phyloP scores from a whole-genome alignment of 83 land plant species.

The Picea abies region DNA sequence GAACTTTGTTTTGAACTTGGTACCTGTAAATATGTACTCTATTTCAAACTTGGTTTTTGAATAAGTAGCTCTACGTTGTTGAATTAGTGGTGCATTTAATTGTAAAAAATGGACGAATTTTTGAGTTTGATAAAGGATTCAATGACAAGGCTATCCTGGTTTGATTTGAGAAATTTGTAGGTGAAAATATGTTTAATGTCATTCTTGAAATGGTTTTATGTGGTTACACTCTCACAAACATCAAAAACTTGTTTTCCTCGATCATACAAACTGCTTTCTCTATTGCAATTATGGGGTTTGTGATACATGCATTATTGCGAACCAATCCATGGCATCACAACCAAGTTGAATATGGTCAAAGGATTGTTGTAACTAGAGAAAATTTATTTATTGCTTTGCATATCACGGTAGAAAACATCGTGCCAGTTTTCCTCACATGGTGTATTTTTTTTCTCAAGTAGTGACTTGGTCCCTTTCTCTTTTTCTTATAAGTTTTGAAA shows the following conservation, averaged over 20 bases:
- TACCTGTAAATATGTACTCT: neutral
- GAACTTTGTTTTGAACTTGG: too few relatives aligned
- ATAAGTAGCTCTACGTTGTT: neutral
- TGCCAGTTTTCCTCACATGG: neutral
- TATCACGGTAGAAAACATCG: neutral
- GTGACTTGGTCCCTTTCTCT: conserved; percentile 3
- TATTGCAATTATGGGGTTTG: neutral
- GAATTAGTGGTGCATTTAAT: neutral
- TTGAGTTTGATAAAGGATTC: neutral
- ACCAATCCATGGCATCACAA: neutral
- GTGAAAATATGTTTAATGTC: neutral
- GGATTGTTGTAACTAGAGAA: neutral
- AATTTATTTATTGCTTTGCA: neutral
- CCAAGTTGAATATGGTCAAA: neutral
- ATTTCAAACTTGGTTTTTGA: neutral
- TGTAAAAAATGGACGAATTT: neutral
- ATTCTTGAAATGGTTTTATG: neutral
- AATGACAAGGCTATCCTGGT: neutral
- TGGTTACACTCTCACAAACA: neutral
- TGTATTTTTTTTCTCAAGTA: conserved; percentile 5
- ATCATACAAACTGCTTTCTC: neutral
- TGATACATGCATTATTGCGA: neutral
- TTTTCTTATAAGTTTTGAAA: conserved; percentile 6
- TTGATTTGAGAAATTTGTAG: neutral
- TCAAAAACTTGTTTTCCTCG: neutral